Evolutionary conservation across 2,329 filamentous ascomycete species (phyloP).

Genomic region (Fusarium sp.): DNA sequence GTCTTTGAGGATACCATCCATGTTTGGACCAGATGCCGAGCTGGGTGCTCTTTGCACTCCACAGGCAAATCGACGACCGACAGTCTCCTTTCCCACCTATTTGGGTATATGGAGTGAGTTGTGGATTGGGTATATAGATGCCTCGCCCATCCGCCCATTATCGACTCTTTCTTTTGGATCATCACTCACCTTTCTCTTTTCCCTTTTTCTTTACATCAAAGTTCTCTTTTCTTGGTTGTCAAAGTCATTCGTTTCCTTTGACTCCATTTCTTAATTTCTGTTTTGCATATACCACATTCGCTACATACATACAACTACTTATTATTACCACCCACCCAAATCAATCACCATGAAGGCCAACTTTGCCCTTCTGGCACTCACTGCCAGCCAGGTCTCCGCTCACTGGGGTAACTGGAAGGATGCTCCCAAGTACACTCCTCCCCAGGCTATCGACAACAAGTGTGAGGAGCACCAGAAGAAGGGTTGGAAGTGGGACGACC

Average conservation of each 20-base stretch:
- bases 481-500: slow-evolving; percentile 79
- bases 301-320: slow-evolving; percentile 38
- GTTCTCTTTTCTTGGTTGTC: slow-evolving; percentile 51
- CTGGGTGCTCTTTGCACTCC: slow-evolving; percentile 38
- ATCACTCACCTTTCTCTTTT: slow-evolving; percentile 48
- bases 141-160: slow-evolving; percentile 41
- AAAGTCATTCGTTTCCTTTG: slow-evolving; percentile 72
- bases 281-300: slow-evolving; percentile 42
- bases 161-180: slow-evolving; percentile 33
- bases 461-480: slow-evolving; percentile 77
- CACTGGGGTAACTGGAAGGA: slow-evolving; percentile 42
- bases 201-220: slow-evolving; percentile 44
- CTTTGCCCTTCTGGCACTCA: slow-evolving; percentile 62
- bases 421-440: slow-evolving; percentile 71
- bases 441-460: slow-evolving; percentile 79
- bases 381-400: slow-evolving; percentile 64
- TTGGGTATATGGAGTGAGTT: slow-evolving; percentile 14
- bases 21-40: slow-evolving; percentile 42
- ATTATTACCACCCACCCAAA: slow-evolving; percentile 29
- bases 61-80: not conserved
- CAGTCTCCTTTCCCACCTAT: slow-evolving; percentile 7
- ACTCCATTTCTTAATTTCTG: slow-evolving; percentile 47
- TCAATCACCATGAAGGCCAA: slow-evolving; percentile 64
- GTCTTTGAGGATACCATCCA: slow-evolving; percentile 28
- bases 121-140: slow-evolving; percentile 48